These are phyloP conservation scores for Plectosphaerella plurivora DNA, from an alignment of 2,329 filamentous ascomycete species.

Conservation along the genomic window DNA sequence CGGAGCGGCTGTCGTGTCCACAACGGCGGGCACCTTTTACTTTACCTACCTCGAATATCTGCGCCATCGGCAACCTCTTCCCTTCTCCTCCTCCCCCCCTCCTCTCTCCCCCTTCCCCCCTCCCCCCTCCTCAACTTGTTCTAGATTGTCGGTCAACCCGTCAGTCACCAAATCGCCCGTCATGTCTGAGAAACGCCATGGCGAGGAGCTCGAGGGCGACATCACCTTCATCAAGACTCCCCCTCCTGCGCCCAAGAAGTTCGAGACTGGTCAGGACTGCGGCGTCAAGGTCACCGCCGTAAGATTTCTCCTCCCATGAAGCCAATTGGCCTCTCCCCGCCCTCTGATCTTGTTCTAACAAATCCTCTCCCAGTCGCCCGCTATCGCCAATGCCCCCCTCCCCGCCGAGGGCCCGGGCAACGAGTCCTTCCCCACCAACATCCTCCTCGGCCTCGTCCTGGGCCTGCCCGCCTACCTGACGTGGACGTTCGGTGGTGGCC, in stretches of 20 bases:
- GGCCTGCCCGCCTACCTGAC: slow-evolving; percentile 74
- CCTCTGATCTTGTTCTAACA: slow-evolving; percentile 2
- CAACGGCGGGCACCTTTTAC: background rate
- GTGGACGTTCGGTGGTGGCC: slow-evolving; percentile 78
- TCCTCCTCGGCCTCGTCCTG: slow-evolving; percentile 66
- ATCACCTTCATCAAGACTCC: slow-evolving; percentile 39
- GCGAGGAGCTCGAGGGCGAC: slow-evolving; percentile 25
- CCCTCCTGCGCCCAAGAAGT: slow-evolving; percentile 45
- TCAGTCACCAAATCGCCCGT: slow-evolving; percentile 18
- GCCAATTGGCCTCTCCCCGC: background rate
- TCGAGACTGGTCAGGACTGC: slow-evolving; percentile 64
- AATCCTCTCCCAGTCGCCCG: slow-evolving; percentile 58
- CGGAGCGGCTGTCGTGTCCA: background rate
- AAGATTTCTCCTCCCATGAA: slow-evolving; percentile 21
- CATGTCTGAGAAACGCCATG: slow-evolving; percentile 14
- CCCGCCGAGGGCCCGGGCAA: slow-evolving; percentile 82
- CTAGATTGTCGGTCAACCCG: slow-evolving; percentile 19
- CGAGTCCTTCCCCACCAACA: slow-evolving; percentile 81
- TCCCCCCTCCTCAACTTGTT: background rate
- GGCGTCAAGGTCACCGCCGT: slow-evolving; percentile 37
- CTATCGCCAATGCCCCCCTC: slow-evolving; percentile 91
- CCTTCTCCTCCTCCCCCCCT: background rate
- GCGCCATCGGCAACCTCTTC: background rate
- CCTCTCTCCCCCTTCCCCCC: background rate
- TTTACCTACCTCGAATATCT: background rate